Evolutionary conservation across 768 basidiomycete genomes (phyloP), one percentile per base, ranked within the genome.

Genomic region (Filobasidium wieringae): DNA sequence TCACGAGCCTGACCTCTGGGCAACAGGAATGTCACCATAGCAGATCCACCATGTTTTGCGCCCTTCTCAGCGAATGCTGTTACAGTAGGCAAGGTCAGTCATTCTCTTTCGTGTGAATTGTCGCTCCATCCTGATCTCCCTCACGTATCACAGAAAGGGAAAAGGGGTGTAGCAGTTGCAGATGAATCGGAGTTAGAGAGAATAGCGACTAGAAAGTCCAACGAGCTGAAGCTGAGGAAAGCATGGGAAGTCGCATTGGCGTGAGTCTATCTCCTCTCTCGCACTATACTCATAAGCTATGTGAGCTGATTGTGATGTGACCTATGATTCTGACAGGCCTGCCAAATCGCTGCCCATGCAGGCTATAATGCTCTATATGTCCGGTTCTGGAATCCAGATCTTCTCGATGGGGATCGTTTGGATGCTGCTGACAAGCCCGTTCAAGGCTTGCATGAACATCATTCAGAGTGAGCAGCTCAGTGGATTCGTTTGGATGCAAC

Each of bases 361-460:
- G 68, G 89, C 85, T 4, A 86, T 96, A 76, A 96, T 96, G 92
- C 79, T 96, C 32, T 96, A 96, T 80, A 93, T 96, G 87, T 92
- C 90, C 22, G 92, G 92, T 33, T 85, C 88, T 12, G 88, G 89
- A 51, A 86, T 96, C 14, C 92, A 96, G 74, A 85, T 96, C 40
- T 95, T 96, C 74, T 92, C 89, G 75, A 88, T 96, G 78, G 90
- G 92, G 32, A 92, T 91, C 72, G 86, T 96, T 22, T 85, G 89
- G 69, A 91, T 92, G 88, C 79, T 96, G 12, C 80, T 96, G 58
- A 77, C 88, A 58, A 80, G 82, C 9, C 92, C 92, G 0, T 83
- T 93, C 75, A 88, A 85, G 73, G 90, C 88, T 55, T 71, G 91
- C 12, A 80, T 81, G 53, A 80, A 79, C 7, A 87, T 95, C 52